A percentile compares a stretch with the other conserved stretches of the same genome.
phyloP scores from a whole-genome alignment of 2,329 filamentous ascomycete species.

The Mariannaea elegans region DNA sequence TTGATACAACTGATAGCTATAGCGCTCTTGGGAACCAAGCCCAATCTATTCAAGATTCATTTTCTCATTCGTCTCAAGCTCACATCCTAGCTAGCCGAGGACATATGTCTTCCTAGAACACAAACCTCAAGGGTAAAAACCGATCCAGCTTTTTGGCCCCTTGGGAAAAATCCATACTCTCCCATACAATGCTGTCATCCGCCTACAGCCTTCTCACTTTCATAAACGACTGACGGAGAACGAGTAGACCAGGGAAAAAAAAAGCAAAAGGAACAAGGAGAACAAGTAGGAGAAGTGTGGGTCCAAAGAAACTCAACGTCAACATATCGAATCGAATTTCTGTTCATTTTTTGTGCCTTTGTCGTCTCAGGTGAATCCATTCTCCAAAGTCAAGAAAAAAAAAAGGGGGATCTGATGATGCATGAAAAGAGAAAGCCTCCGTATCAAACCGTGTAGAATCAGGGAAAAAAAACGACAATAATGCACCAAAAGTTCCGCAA shows the following conservation, averaged over 20 bases:
- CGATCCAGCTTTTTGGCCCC: no score
- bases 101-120: neutral
- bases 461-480: conserved; percentile 3
- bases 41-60: neutral
- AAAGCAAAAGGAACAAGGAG: neutral
- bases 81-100: neutral
- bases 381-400: neutral
- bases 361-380: neutral
- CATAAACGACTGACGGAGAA: neutral
- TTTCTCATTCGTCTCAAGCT: conserved; percentile 1
- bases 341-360: conserved; percentile 6
- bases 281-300: neutral
- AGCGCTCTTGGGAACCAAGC: neutral
- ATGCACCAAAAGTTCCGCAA: conserved; percentile 23
- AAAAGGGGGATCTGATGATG: conserved; percentile 3
- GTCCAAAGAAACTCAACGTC: conserved; percentile 16
- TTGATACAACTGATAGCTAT: no score
- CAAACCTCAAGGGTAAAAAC: conserved; percentile 1
- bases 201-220: neutral
- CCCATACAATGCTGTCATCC: neutral
- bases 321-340: conserved; percentile 15
- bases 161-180: neutral
- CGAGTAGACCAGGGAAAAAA: neutral
- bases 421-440: conserved; percentile 18
- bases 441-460: neutral